phyloP scores from a whole-genome alignment of 2,329 filamentous ascomycete species.

The Alternaria rosae region DNA sequence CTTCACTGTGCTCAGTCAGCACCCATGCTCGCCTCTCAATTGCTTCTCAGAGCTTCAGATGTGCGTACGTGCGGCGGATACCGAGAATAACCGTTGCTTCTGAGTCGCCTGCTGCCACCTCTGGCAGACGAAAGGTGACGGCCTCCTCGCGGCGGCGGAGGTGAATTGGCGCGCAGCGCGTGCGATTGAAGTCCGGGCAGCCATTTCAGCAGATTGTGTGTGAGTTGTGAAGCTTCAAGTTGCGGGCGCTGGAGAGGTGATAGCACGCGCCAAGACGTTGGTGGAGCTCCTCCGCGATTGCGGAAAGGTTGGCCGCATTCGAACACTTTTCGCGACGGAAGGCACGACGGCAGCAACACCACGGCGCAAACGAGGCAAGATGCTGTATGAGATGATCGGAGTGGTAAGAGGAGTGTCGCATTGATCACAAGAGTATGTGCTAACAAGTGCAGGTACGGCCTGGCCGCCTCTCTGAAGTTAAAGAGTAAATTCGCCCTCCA shows the following conservation, averaged over 20 bases:
- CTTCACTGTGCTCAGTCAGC: slow-evolving; percentile 57
- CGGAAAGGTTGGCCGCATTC: slow-evolving; percentile 30
- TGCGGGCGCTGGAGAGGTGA: slow-evolving; percentile 2
- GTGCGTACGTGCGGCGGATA: slow-evolving; percentile 44
- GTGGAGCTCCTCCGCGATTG: slow-evolving; percentile 16
- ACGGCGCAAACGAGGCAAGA: slow-evolving; percentile 50
- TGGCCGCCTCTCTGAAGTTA: slow-evolving; percentile 87
- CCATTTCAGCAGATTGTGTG: slow-evolving; percentile 38
- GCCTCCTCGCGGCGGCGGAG: slow-evolving; percentile 33
- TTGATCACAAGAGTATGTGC: background rate
- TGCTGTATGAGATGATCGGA: slow-evolving; percentile 98
- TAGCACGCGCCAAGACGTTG: slow-evolving; percentile 13
- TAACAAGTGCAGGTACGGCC: slow-evolving; percentile 76
- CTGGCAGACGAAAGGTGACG: slow-evolving; percentile 34
- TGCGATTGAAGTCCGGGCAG: slow-evolving; percentile 41
- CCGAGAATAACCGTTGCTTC: slow-evolving; percentile 49
- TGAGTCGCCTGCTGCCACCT: slow-evolving; percentile 32
- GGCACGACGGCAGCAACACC: slow-evolving; percentile 1
- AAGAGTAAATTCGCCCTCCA: slow-evolving; percentile 71
- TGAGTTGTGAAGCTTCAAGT: background rate
- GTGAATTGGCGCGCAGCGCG: slow-evolving; percentile 48
- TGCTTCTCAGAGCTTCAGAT: slow-evolving; percentile 3
- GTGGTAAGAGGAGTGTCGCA: slow-evolving; percentile 69
- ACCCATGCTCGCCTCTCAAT: background rate
- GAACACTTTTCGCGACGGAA: slow-evolving; percentile 33